phyloP scores from a whole-genome alignment of 176 grass and related monocot genomes.

The Bonia amplexicaulis region DNA sequence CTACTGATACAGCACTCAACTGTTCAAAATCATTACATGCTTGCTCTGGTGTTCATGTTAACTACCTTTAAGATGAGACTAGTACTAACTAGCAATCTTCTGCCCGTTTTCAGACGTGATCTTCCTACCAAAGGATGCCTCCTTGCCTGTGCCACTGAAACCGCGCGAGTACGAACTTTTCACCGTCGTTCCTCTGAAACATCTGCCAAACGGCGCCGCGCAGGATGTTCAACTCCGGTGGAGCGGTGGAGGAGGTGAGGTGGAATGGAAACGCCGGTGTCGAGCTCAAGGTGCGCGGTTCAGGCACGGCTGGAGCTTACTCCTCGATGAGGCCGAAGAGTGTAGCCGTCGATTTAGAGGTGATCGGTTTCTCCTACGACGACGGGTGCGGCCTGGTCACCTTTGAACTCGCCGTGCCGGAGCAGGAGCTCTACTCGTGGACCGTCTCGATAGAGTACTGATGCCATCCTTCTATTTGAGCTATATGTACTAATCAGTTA shows the following conservation, averaged over 20 bases:
- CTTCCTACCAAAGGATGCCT: conserved; percentile 47
- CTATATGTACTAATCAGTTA: too few species aligned
- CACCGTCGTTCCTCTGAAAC: conserved; percentile 49
- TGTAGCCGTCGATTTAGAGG: conserved; percentile 32
- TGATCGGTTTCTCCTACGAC: conserved; percentile 42
- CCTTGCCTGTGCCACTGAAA: conserved; percentile 58
- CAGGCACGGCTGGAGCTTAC: conserved; percentile 47
- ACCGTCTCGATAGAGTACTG: conserved; percentile 38
- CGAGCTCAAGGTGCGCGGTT: conserved; percentile 36
- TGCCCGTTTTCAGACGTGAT: conserved; percentile 18
- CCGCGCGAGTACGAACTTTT: conserved; percentile 69
- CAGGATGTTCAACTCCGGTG: conserved; percentile 75
- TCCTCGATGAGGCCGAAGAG: conserved; percentile 44
- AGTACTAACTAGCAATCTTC: background rate
- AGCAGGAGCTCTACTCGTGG: conserved; percentile 51
- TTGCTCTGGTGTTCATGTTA: conserved; percentile 1
- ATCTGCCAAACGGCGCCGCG: conserved; percentile 40
- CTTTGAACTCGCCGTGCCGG: conserved; percentile 41
- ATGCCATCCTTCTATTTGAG: too few species aligned
- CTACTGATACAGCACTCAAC: background rate
- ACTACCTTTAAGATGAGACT: background rate
- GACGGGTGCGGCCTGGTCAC: conserved; percentile 28
- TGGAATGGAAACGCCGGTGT: background rate
- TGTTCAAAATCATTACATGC: background rate
- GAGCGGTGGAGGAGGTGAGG: conserved; percentile 46